Evolutionary conservation across 2,329 filamentous ascomycete species (phyloP), one percentile per base, ranked within the genome.

Genomic region (Ophiocordyceps camponoti-rufipedis): DNA sequence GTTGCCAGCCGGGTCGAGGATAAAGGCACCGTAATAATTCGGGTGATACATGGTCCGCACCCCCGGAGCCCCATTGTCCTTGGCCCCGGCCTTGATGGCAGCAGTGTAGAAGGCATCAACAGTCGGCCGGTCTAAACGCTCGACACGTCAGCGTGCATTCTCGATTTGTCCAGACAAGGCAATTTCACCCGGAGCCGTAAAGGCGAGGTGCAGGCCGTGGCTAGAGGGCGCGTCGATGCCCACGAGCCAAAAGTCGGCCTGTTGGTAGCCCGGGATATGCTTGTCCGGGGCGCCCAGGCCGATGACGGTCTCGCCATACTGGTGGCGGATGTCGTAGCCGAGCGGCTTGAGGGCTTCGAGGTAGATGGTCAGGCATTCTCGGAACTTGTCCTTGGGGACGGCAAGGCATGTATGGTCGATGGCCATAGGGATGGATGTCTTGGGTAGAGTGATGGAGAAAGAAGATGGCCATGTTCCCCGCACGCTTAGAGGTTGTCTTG

Each of bases 1-100:
- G 51, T 74, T 74, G 0, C 71, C 70, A 4, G 61, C 55, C 1
- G 69, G 68, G 51, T 74, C 70, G 39, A 63, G 53, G 6, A 73
- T 60, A 56, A 69, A 75, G 1, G 70, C 68, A 1, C 54, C 70
- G 45, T 72, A 75, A 53, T 74, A 74, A 6, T 59, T 58, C 13
- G 62, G 52, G 41, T 61, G 60, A 51, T 71, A 73, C 13, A 68
- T 54, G 4, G 60, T 47, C 40, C 69, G 56, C 12, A 61, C 31
- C 0, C 71, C 71, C 0, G 71, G 71, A 14, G 60, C 54, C 4
- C 71, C 71, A 50, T 74, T 73, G 51, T 66, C 64, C 31, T 58
- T 63, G 2, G 59, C 70, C 0, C 71, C 70, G 35, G 57, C 59
- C 12, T 69, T 52, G 3, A 67, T 60, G 11, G 60, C 66, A 3